A percentile compares a stretch with the other conserved stretches of the same genome.
phyloP scores from a whole-genome alignment of 345 rosid genomes.

The Carallia brachiata region DNA sequence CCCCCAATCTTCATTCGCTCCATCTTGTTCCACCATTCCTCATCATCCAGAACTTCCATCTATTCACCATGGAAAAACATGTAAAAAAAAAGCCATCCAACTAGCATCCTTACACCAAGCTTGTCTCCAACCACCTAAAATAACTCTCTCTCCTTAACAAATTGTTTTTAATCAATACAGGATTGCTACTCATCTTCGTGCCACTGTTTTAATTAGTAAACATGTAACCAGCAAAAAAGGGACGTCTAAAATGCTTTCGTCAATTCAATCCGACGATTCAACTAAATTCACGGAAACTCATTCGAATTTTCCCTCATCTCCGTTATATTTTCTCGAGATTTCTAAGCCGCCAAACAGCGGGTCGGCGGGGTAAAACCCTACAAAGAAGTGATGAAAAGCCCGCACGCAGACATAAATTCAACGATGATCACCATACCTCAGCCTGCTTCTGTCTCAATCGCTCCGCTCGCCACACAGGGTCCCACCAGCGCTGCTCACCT shows the following conservation, averaged over 20 bases:
- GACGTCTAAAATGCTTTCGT: too few species aligned
- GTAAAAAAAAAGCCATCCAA: not conserved
- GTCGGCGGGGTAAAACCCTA: constrained; percentile 6
- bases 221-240: too few species aligned
- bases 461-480: constrained; percentile 97
- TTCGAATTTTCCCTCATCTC: too few species aligned
- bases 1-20: constrained; percentile 59
- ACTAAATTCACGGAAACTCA: too few species aligned
- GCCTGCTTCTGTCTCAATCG: constrained; percentile 71
- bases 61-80: constrained; percentile 19
- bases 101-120: not conserved
- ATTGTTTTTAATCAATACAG: too few species aligned
- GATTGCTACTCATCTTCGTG: too few species aligned
- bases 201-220: too few species aligned
- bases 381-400: not conserved
- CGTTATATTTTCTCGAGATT: too few species aligned
- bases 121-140: too few species aligned
- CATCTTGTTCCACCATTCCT: constrained; percentile 87
- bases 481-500: constrained; percentile 99
- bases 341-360: not conserved
- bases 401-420: not conserved
- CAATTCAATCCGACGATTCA: too few species aligned
- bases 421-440: constrained; percentile 42
- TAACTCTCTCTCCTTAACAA: too few species aligned
- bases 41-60: constrained; percentile 83